These are phyloP conservation scores for Mycena indigotica DNA, from an alignment of 768 basidiomycete genomes.

Conservation along the genomic window DNA sequence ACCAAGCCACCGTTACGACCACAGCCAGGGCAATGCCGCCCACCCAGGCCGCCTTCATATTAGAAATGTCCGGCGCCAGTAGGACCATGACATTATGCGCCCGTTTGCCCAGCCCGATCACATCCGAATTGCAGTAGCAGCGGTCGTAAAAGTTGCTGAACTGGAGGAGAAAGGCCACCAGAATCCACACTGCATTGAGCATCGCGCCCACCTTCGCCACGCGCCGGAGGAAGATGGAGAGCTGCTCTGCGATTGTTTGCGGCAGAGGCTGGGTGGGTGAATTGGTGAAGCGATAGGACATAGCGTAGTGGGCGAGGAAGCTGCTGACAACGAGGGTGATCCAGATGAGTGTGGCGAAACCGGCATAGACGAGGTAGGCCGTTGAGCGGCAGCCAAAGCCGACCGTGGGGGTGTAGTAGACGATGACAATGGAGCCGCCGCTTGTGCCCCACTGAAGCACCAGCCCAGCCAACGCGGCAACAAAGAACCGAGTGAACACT, in stretches of 20 bases:
- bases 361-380: conserved; percentile 33
- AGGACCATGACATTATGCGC: conserved; percentile 15
- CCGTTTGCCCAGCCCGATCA: conserved; percentile 18
- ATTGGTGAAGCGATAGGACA: no score
- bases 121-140: conserved; percentile 34
- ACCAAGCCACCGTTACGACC: no score
- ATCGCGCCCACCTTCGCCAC: conserved; percentile 29
- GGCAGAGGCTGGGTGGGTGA: neutral
- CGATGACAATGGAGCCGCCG: conserved; percentile 28
- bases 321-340: conserved; percentile 34
- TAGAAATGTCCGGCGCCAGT: conserved; percentile 1
- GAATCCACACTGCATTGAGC: conserved; percentile 28
- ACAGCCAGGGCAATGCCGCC: conserved; percentile 14
- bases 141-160: conserved; percentile 28
- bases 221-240: conserved; percentile 28
- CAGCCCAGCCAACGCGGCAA: conserved; percentile 32
- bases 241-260: neutral
- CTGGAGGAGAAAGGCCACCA: conserved; percentile 32
- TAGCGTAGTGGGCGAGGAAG: conserved; percentile 13
- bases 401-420: conserved; percentile 33
- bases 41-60: conserved; percentile 12
- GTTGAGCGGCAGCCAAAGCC: conserved; percentile 38
- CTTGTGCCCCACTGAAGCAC: conserved; percentile 38
- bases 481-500: conserved; percentile 26
- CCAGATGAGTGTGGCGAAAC: conserved; percentile 34